phyloP scores from a whole-genome alignment of 78 protist species.

The Speleostelium caveatum region DNA sequence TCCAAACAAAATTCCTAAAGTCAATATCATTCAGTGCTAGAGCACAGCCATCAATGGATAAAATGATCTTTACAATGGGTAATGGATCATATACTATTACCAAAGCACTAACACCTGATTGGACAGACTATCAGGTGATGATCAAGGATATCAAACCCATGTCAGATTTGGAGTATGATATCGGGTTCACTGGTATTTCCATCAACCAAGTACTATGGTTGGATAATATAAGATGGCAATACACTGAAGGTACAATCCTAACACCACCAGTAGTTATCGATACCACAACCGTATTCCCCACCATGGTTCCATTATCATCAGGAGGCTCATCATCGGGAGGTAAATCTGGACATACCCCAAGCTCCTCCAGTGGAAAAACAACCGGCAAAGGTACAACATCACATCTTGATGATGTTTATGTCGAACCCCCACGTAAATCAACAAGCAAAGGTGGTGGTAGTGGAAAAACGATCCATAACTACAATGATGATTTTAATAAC shows the following conservation, averaged over 20 bases:
- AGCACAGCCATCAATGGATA: background rate
- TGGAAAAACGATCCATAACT: no score
- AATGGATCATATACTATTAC: slow-evolving; percentile 7
- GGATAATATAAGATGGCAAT: slow-evolving; percentile 28
- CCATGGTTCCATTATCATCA: background rate
- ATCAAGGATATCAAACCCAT: slow-evolving; percentile 1
- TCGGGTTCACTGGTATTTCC: background rate
- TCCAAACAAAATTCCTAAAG: slow-evolving; percentile 34
- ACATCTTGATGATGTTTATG: background rate
- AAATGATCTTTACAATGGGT: background rate
- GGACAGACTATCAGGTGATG: background rate
- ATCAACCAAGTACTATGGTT: background rate
- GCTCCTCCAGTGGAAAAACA: no score
- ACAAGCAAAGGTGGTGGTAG: no score
- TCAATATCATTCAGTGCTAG: background rate
- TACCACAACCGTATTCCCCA: background rate
- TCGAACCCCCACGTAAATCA: background rate
- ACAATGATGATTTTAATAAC: no score
- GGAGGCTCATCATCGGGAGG: background rate
- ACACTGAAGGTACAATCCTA: background rate
- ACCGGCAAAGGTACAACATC: background rate
- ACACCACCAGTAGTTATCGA: background rate
- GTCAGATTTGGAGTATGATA: background rate
- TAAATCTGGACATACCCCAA: no score
- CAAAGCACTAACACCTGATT: background rate